Base-by-base conservation (phyloP, 2,329 filamentous ascomycete species). In the Aspergillus fructus region DNA sequence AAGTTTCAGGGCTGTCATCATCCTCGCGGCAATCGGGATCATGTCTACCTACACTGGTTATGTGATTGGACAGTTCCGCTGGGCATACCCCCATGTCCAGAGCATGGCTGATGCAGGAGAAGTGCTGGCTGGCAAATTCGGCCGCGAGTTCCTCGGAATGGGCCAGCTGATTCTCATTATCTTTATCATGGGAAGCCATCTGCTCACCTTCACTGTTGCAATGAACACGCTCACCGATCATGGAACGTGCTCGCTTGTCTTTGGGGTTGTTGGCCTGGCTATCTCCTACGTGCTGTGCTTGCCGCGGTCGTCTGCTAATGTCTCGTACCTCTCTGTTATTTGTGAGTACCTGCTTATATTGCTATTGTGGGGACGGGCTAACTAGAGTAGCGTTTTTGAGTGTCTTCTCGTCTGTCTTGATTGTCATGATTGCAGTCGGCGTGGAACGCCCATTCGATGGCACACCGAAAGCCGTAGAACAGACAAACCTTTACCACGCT, bases 171-270 rank as follows among this genome's bases (percentile, higher is more conserved):
- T 90, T 15, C 85, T 89, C 70, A 76, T 90, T 34, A 75, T 88
- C 54, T 89, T 91, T 74, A 82, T 89, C 64, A 86, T 88, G 73
- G 86, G 83, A 27, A 88, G 86, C 13, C 89, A 91, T 72, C 78
- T 89, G 49, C 76, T 90, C 59, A 89, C 87, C 0, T 89, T 89
- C 62, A 82, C 81, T 30, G 87, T 90, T 64, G 87, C 87, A 62
- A 83, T 90, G 72, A 86, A 86, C 64, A 85, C 81, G 49, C 78
- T 90, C 51, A 86, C 85, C 5, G 71, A 83, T 3, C 81, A 88
- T 60, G 83, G 79, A 0, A 80, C 82, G 0, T 90, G 87, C 71
- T 86, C 85, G 3, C 83, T 89, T 56, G 77, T 85, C 1, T 89
- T 85, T 74, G 83, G 81, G 3, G 76, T 86, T 13, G 75, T 86